phyloP scores from a whole-genome alignment of 1,284 basidiomycete species.

The Malassezia cuniculi region DNA sequence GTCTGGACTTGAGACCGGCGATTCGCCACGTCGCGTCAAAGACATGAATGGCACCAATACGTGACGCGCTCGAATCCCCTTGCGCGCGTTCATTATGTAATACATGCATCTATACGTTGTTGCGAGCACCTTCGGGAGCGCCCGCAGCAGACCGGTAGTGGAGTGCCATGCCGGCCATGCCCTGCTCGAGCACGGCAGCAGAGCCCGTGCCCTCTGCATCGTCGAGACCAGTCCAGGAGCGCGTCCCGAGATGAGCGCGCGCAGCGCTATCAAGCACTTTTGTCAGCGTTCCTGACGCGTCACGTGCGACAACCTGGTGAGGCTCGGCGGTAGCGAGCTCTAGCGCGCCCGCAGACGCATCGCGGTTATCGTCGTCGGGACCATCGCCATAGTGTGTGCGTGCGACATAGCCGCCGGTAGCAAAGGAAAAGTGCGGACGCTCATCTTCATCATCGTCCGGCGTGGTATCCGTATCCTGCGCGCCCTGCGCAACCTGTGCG shows the following conservation, averaged over 20 bases:
- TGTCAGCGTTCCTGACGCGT: slow-evolving; percentile 52
- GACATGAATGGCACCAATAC: too few species aligned
- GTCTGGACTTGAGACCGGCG: too few species aligned
- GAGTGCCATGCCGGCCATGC: slow-evolving; percentile 72
- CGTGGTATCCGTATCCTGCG: slow-evolving; percentile 14
- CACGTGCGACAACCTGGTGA: slow-evolving; percentile 52
- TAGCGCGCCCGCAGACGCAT: neutral
- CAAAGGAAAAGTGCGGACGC: slow-evolving; percentile 57
- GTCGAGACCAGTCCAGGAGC: slow-evolving; percentile 75
- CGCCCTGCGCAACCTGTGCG: slow-evolving; percentile 10
- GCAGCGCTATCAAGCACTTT: slow-evolving; percentile 43
- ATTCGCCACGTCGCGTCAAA: too few species aligned
- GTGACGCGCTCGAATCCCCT: too few species aligned
- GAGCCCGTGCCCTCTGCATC: slow-evolving; percentile 68
- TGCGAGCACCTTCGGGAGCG: slow-evolving; percentile 11
- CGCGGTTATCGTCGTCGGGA: neutral
- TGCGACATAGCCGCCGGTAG: slow-evolving; percentile 73
- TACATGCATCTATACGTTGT: too few species aligned
- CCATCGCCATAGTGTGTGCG: slow-evolving; percentile 54
- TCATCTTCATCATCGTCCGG: slow-evolving; percentile 49
- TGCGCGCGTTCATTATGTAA: too few species aligned
- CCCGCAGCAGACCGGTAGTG: slow-evolving; percentile 55
- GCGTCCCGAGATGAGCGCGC: slow-evolving; percentile 54
- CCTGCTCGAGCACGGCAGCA: slow-evolving; percentile 63
- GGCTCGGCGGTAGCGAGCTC: slow-evolving; percentile 2